These are phyloP conservation scores for Fusarium xyrophilum DNA, from an alignment of 2,329 filamentous ascomycete species.

Conservation along the genomic window DNA sequence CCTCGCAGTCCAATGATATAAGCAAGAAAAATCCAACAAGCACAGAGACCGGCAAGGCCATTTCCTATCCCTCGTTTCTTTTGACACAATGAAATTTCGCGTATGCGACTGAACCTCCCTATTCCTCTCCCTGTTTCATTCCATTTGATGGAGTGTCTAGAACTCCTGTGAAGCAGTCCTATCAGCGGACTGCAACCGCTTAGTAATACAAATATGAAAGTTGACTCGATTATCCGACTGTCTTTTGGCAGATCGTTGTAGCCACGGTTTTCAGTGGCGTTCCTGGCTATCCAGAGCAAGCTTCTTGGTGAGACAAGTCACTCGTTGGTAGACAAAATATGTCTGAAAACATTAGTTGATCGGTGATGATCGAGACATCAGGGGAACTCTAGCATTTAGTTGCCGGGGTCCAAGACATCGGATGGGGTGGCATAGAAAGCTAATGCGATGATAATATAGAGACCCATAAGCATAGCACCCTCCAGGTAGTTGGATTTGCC, in stretches of 20 bases:
- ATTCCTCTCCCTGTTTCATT: neutral
- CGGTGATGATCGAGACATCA: neutral
- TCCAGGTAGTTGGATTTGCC: conserved; percentile 86
- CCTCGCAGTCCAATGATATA: conserved; percentile 26
- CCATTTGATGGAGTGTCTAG: neutral
- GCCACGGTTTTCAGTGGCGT: neutral
- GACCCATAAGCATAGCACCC: conserved; percentile 69
- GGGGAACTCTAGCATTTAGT: neutral
- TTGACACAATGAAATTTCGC: conserved; percentile 35
- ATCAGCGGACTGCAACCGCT: conserved; percentile 12
- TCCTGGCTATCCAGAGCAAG: neutral
- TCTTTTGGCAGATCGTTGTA: conserved; percentile 1
- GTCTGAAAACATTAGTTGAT: neutral
- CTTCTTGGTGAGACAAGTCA: neutral
- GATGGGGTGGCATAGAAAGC: conserved; percentile 65
- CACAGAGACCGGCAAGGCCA: neutral
- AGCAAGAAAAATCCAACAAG: conserved; percentile 8
- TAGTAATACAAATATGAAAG: conserved; percentile 39
- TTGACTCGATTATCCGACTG: conserved; percentile 17
- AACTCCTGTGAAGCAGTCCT: conserved; percentile 10
- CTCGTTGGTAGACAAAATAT: neutral
- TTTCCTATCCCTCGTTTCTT: conserved; percentile 15
- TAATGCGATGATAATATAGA: conserved; percentile 67
- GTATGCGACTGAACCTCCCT: conserved; percentile 2
- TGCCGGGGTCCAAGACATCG: conserved; percentile 52